phyloP scores from a whole-genome alignment of 805 yeast genomes.

The Yarrowia osloensis region DNA sequence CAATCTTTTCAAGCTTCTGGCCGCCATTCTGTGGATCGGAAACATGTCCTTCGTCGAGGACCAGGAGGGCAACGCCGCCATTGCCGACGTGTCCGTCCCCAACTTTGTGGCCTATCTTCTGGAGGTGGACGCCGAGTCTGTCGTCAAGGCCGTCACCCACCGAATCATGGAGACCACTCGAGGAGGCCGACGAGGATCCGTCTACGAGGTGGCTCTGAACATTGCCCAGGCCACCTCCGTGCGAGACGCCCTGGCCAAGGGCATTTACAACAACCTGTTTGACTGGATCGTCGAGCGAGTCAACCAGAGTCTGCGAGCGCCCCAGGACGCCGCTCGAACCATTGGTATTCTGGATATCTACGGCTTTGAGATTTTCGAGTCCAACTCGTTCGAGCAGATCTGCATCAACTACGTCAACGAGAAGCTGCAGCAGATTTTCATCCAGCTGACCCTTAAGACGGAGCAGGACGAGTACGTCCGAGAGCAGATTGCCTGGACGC shows the following conservation, averaged over 20 bases:
- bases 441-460: constrained; percentile 90
- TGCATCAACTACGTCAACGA: constrained; percentile 96
- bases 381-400: constrained; percentile 90
- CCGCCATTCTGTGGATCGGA: constrained; percentile 92
- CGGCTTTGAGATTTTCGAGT: constrained; percentile 94
- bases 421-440: constrained; percentile 93
- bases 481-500: constrained; percentile 96
- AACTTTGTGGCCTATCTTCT: constrained; percentile 90
- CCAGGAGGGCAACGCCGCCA: constrained; percentile 79
- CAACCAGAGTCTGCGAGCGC: constrained; percentile 68
- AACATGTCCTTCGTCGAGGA: constrained; percentile 83
- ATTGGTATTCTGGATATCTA: constrained; percentile 94
- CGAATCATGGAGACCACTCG: constrained; percentile 88
- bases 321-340: constrained; percentile 55
- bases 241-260: constrained; percentile 92
- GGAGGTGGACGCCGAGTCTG: constrained; percentile 69
- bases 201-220: constrained; percentile 92
- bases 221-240: constrained; percentile 88
- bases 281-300: constrained; percentile 97
- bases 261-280: constrained; percentile 85
- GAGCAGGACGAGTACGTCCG: constrained; percentile 97
- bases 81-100: constrained; percentile 87
- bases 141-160: constrained; percentile 70
- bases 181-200: constrained; percentile 86
- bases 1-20: constrained; percentile 78